Base-by-base conservation (phyloP, 768 basidiomycete genomes). In the Auriscalpium vulgare region DNA sequence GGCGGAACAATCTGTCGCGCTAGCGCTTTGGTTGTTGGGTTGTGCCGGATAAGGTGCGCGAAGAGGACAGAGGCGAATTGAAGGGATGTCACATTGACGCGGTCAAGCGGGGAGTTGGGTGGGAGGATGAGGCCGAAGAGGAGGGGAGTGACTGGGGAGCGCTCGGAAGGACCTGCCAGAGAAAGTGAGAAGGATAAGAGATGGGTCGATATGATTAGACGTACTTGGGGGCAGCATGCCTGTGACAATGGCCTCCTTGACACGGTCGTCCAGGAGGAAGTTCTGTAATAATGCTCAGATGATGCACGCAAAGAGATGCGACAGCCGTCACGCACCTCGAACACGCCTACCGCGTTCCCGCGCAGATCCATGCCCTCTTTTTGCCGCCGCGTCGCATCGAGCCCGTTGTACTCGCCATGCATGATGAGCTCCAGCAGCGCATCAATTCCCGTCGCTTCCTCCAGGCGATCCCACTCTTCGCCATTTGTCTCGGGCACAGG, bases 381-480 rank as follows among this genome's bases (percentile, higher is more conserved):
- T 21, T 74, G 66, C 44, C 84, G 73, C 62, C 79, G 82, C 50
- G 71, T 79, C 47, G 79, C 75, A 56, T 82, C 80, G 51, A 76
- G 61, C 19, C 86, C 83, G 62, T 87, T 83, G 67, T 91, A 88
- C 72, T 97, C 95, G 1, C 95, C 95, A 55, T 95, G 86, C 40
- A 97, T 73, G 10, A 84, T 83, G 14, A 92, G 78, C 58, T 90
- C 86, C 0, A 95, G 82, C 10, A 97, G 78, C 0, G 82, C 88
- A 57, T 94, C 88, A 6, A 95, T 78, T 0, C 90, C 89, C 4
- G 90, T 85, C 14, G 87, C 80, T 4, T 83, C 76, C 57, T 93
- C 88, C 21, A 95, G 68, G 19, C 93, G 80, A 67, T 95, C 91
- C 91, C 91, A 93, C 66, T 95, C 92, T 70, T 95, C 93, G 8